Base-by-base conservation (phyloP, 2,329 filamentous ascomycete genomes). In the Ceratocystis albifundus region DNA sequence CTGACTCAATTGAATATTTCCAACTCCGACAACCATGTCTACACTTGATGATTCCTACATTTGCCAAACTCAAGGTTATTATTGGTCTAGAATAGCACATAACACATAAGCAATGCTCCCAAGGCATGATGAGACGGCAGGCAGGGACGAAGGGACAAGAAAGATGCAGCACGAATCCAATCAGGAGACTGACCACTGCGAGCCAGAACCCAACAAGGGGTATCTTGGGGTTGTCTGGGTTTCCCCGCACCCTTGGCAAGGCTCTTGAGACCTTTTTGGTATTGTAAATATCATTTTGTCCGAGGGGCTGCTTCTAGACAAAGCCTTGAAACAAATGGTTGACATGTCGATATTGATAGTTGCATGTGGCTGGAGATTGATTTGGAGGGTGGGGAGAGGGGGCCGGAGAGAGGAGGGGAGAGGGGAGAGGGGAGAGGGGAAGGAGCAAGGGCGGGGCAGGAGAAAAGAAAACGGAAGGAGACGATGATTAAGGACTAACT, bases 201-300 rank as follows among this genome's bases (percentile, higher is more conserved):
- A 53, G 48, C 20, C 4, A 22, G 12, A 50, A 10, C 46, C 46
- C 46, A n/a, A n/a, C n/a, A n/a, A n/a, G n/a, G n/a, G n/a, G n/a
- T n/a, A n/a, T n/a, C n/a, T n/a, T 17, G 30, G 53, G 53, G 25
- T 32, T 25, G 12, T 57, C n/a, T 57, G 20, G 25, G 17, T 57
- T 57, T 57, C 53, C 53, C 53, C 53, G 53, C 53, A 57, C 32
- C 53, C 53, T 41, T 57, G 28, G 53, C 28, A 30, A 28, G 25
- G 17, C 53, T 25, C 53, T 32, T 57, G 53, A 15, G 53, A 25
- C 17, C 15, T 57, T 57, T 57, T 50, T 20, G 1, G 36, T 41
- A 41, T 41, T 41, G 36, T 12, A 41, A 41, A 41, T 41, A 41
- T 50, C 8, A 10, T 50, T 20, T n/a, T 50, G n/a, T 50, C 8